phyloP scores from a whole-genome alignment of 345 rosid species.

The Brassica nigra region DNA sequence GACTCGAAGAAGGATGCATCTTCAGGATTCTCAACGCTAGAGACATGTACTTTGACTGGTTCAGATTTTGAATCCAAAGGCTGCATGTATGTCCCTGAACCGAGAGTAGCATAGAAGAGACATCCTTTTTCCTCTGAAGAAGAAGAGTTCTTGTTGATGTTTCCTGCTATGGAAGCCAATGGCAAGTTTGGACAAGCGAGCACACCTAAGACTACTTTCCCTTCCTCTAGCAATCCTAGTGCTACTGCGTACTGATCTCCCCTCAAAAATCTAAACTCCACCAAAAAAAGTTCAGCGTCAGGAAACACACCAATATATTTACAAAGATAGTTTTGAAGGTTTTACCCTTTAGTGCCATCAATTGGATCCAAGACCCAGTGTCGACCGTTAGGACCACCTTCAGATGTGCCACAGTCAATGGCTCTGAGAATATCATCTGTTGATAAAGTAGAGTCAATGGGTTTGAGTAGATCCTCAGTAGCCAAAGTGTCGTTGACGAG shows the following conservation, averaged over 20 bases:
- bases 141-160: slow-evolving; percentile 32
- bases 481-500: slow-evolving; percentile 81
- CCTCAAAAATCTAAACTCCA: slow-evolving; percentile 64
- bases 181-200: slow-evolving; percentile 97
- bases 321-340: slow-evolving; percentile 5
- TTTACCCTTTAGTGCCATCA: slow-evolving; percentile 97
- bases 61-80: slow-evolving; percentile 55
- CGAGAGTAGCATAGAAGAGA: slow-evolving; percentile 76
- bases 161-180: slow-evolving; percentile 51
- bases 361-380: slow-evolving; percentile 99
- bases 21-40: slow-evolving; percentile 67
- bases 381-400: slow-evolving; percentile 86
- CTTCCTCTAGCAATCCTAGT: slow-evolving; percentile 80
- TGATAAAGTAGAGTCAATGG: slow-evolving; percentile 71
- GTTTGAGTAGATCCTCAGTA: slow-evolving; percentile 57
- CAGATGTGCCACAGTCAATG: slow-evolving; percentile 82
- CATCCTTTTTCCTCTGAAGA: slow-evolving; percentile 59
- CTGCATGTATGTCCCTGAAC: slow-evolving; percentile 86
- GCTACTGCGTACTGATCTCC: slow-evolving; percentile 97
- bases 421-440: slow-evolving; percentile 65
- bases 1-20: slow-evolving; percentile 94
- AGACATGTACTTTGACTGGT: slow-evolving; percentile 73
- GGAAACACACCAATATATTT: not conserved
- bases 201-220: slow-evolving; percentile 90
- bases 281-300: slow-evolving; percentile 8